Base-by-base conservation (phyloP, 257 asterid species). In the Primulina tabacum region DNA sequence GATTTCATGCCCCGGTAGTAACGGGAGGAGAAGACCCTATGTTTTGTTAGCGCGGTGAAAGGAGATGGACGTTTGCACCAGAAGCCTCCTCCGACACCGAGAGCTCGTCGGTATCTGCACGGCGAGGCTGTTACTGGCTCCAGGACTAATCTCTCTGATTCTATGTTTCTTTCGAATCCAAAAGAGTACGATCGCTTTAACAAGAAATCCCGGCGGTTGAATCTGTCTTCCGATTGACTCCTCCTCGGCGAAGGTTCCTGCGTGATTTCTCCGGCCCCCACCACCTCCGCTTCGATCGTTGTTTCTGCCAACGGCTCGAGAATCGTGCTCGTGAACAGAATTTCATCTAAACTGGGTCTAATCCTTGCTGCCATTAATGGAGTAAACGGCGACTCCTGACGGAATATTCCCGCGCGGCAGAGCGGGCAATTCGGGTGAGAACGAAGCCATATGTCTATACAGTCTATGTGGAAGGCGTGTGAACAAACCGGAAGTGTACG, bases 391-490 rank as follows among this genome's bases (percentile, higher is more conserved):
- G 99, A 87, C 14, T 93, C 91, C 33, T 82, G 86, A 2, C 82
- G 86, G 81, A 86, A 87, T 64, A 94, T 84, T 0, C 85, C 85
- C 16, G 99, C 96, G 0, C 99, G 90, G 76, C 99, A 94, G 65
- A 94, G 80, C 7, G 99, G 99, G 71, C 99, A 94, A 64, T 94
- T 91, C 14, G 96, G 96, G 80, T 94, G 97, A 3, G 99, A 94
- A n/a, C 92, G 70, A 0, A 94, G 84, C 99, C 99, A 94, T 37
- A 88, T 88, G 21, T 94, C 99, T 11, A 94, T 91, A 52, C 99
- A 94, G 62, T 94, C 99, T 14, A 94, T 97, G 77, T 94, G 99
- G 62, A 94, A 94, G 9, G 89, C 84, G 79, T 91, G 99, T 0
- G 89, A 65, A 69, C 99, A 94, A 4, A 81, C 85, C 28, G 99